Base-by-base conservation (phyloP, 2,329 filamentous ascomycete species). In the Aspergillus ochraceoroseus region DNA sequence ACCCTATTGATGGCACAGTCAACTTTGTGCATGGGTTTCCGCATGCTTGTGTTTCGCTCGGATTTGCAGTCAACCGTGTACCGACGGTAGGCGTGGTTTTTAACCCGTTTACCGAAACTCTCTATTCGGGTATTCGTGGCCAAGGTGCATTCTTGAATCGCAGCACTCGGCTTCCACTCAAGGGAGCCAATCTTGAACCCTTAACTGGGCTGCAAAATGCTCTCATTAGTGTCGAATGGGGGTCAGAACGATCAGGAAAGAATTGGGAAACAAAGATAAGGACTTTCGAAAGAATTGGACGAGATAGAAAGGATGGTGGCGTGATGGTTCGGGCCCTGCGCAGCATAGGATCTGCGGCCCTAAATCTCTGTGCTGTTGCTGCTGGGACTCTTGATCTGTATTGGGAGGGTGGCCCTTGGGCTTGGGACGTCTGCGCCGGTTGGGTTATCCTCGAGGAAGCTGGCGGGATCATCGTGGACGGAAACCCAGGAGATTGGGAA, bases 351-450 rank as follows among this genome's bases (percentile, higher is more conserved):
- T 73, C 67, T 5, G 78, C 77, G n/a, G 78, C 77, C 8, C 56
- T 82, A 51, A 81, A 81, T 55, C 58, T 80, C 9, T 82, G 79
- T 53, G 70, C 62, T 5, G 76, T 82, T 17, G 79, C 78, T 3
- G 66, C 68, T 23, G 78, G 78, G 0, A 64, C 66, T 14, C 43
- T 80, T 35, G 78, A 82, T 61, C 53, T 76, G n/a, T 81, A 80
- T 46, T 82, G 79, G 78, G 79, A 82, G 53, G 76, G 74, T 2
- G 79, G 79, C 0, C 80, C 76, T 53, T 82, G 77, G 77, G 76
- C 76, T 5, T 82, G 78, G 78, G 78, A 82, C 66, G 77, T 82
- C 7, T 80, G 76, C 53, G 78, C 78, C 3, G 79, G 73, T 0
- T 80, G 77, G 78, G 70, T 78, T 2, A 73, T 82, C 36, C 52